Evolutionary conservation across 2,329 filamentous ascomycete genomes (phyloP), one percentile per base, ranked within the genome.

Genomic region (Paraconiothyrium brasiliense): DNA sequence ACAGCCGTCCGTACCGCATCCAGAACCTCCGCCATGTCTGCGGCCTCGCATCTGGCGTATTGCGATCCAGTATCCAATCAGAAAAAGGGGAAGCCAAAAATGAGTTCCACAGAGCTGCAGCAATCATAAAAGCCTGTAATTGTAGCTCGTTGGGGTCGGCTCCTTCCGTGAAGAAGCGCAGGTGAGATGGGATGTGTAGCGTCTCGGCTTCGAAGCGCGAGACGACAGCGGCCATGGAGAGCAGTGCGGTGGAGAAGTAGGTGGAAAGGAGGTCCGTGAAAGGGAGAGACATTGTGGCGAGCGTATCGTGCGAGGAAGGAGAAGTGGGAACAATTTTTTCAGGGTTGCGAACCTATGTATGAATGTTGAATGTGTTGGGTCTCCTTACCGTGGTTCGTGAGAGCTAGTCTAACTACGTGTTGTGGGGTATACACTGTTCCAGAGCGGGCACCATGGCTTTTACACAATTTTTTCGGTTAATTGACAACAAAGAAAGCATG

Each of bases 131-230:
- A 41, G 58, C 51, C 51, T 60, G 58, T 22, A 30, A 6, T 16
- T 56, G 50, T 41, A 56, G 51, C 4, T 56, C 27, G 46, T 55
- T 14, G 43, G 58, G 58, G n/a, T 57, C 52, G 48, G 51, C 46
- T 10, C 35, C 58, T 56, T n/a, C 46, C 5, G 52, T 60, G 58
- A 60, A 60, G 32, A 57, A 60, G 58, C 58, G 58, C 46, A 60
- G 41, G 44, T 46, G 34, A 35, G 52, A 46, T 37, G 52, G 52
- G 58, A 60, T 57, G 55, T 57, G 46, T 44, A 60, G 52, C 2
- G 16, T 57, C 46, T 57, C 52, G 30, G 41, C 41, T 60, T 60
- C 58, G 46, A 56, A 44, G 44, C 35, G 52, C 55, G 58, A 60
- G 32, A 51, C 44, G 44, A 22, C 34, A n/a, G 24, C 46, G 44